These are phyloP conservation scores for Ciborinia camelliae DNA, from an alignment of 2,329 filamentous ascomycete genomes.

Conservation along the genomic window DNA sequence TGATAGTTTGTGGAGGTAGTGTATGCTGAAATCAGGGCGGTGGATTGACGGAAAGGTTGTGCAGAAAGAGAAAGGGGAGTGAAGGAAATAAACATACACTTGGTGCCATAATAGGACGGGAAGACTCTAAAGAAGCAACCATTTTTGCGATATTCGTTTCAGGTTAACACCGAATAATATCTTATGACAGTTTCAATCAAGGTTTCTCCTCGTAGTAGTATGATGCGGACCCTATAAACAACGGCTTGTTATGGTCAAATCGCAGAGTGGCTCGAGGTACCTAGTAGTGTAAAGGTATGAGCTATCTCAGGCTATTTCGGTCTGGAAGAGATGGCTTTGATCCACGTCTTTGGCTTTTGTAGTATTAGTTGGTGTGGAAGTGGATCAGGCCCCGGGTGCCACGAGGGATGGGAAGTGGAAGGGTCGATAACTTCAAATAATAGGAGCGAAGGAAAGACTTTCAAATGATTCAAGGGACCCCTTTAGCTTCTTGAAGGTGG, in stretches of 20 bases:
- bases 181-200: not conserved
- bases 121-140: slow-evolving; percentile 49
- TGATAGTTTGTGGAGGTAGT: not conserved
- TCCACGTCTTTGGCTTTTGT: slow-evolving; percentile 12
- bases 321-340: slow-evolving; percentile 12
- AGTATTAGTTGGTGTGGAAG: not conserved
- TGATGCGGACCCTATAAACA: slow-evolving; percentile 3
- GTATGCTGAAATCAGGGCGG: not conserved
- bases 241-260: slow-evolving; percentile 14
- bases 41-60: slow-evolving; percentile 11
- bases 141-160: slow-evolving; percentile 32
- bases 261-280: slow-evolving; percentile 17
- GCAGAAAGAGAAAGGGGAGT: slow-evolving; percentile 16
- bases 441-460: not conserved
- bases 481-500: slow-evolving; percentile 24
- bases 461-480: slow-evolving; percentile 28
- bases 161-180: slow-evolving; percentile 1
- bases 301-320: not conserved
- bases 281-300: not conserved
- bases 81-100: slow-evolving; percentile 43
- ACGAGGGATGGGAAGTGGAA: slow-evolving; percentile 19
- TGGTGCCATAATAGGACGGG: slow-evolving; percentile 53
- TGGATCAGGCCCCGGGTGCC: slow-evolving; percentile 11
- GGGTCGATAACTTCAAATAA: not conserved
- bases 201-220: slow-evolving; percentile 6